Percentiles rank a stretch among this genome's conserved stretches.
Evolutionary conservation across 2,329 filamentous ascomycete genomes (phyloP).

Genomic region (Fusarium sp.): DNA sequence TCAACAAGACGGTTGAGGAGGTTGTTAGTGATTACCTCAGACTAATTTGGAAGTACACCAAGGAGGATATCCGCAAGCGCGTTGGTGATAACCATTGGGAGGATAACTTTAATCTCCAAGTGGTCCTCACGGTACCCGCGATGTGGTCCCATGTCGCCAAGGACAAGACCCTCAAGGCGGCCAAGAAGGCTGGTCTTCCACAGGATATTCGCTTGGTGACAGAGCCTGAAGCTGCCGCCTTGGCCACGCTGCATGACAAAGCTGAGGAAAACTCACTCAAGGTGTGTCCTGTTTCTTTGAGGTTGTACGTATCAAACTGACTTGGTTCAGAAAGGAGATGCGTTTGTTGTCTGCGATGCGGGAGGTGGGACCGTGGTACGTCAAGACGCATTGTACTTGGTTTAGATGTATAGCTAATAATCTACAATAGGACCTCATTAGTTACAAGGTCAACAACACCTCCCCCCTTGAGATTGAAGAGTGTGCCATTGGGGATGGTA

Average conservation of each 20-base stretch:
- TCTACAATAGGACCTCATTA: not conserved
- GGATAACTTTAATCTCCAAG: not conserved
- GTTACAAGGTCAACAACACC: not conserved
- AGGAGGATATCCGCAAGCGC: not conserved
- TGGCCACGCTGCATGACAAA: not conserved
- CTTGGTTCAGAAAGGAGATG: not conserved
- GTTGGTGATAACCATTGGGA: not conserved
- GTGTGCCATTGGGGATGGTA: not conserved
- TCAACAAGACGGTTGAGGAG: not conserved
- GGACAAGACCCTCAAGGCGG: not conserved
- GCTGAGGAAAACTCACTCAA: not conserved
- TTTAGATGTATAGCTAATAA: not conserved
- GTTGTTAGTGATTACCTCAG: not conserved
- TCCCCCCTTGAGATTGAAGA: not conserved
- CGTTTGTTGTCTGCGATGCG: not conserved
- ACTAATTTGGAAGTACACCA: not conserved
- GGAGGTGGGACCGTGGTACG: not conserved
- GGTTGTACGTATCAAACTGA: not conserved
- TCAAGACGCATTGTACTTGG: no score
- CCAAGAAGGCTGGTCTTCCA: not conserved
- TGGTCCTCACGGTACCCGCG: not conserved
- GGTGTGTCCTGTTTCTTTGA: not conserved
- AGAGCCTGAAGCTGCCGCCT: not conserved
- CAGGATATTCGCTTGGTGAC: not conserved
- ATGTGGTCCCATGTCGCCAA: not conserved